Percentiles rank a stretch among this genome's conserved stretches.
Conservation (phyloP, 768 basidiomycete genomes). For the Leucocoprinus leucothites region DNA sequence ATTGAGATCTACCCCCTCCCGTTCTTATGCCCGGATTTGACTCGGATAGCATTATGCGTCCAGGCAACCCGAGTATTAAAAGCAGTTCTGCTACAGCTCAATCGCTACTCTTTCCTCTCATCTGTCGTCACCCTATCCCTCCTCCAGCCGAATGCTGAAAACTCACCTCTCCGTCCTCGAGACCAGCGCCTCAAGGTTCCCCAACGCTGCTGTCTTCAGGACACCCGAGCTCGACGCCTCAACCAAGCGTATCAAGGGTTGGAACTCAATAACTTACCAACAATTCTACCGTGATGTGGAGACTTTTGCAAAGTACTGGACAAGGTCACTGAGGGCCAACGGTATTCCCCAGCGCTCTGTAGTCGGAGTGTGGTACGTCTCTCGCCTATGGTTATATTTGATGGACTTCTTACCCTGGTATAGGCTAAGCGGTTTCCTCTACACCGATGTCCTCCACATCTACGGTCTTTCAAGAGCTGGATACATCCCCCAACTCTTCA, state of each 20-base stretch:
- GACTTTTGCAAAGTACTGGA: constrained; percentile 62
- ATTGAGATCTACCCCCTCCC: constrained; percentile 28
- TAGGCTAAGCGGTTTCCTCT: constrained; percentile 75
- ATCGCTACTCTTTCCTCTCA: constrained; percentile 10
- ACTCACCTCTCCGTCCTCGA: constrained; percentile 68
- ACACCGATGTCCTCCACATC: constrained; percentile 68
- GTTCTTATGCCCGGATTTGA: constrained; percentile 27
- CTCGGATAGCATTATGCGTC: constrained; percentile 27
- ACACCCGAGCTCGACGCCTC: constrained; percentile 46
- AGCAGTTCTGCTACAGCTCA: neutral
- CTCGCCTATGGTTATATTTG: neutral
- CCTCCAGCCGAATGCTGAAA: constrained; percentile 30
- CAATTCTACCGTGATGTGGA: constrained; percentile 69
- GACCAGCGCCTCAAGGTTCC: constrained; percentile 45
- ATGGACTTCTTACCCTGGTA: constrained; percentile 13
- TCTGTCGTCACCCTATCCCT: constrained; percentile 17
- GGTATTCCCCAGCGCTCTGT: constrained; percentile 55
- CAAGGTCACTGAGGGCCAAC: constrained; percentile 39
- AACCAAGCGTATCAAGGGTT: constrained; percentile 42
- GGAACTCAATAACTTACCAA: constrained; percentile 60
- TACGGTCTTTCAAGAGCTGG: constrained; percentile 76
- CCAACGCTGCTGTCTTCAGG: constrained; percentile 56
- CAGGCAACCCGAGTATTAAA: constrained; percentile 14
- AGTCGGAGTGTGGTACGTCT: constrained; percentile 69
- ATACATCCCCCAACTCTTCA: constrained; percentile 76